A percentile compares a stretch with the other conserved stretches of the same genome.
These are phyloP conservation scores for Phytopythium chamaehyphon DNA, from an alignment of 352 stramenopile species.

Conservation along the genomic window DNA sequence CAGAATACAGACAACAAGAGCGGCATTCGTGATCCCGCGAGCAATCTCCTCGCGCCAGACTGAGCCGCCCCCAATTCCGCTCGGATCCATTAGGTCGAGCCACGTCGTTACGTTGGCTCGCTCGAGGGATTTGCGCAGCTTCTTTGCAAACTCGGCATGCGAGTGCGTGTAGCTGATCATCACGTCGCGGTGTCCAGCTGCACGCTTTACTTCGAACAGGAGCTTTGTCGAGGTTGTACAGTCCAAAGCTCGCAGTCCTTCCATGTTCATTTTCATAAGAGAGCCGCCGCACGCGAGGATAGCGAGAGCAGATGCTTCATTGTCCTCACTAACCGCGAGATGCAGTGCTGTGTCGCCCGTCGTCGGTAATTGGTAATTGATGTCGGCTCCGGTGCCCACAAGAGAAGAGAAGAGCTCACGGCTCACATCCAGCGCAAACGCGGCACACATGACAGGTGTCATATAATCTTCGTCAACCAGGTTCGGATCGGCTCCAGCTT, in stretches of 20 bases:
- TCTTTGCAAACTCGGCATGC: slow-evolving; percentile 77
- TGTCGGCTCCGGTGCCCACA: slow-evolving; percentile 55
- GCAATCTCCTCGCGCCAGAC: slow-evolving; percentile 85
- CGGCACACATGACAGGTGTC: slow-evolving; percentile 70
- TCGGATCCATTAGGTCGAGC: slow-evolving; percentile 84
- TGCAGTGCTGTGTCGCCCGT: slow-evolving; percentile 75
- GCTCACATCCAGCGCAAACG: slow-evolving; percentile 30
- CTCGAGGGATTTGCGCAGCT: slow-evolving; percentile 65
- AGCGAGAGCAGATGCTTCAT: slow-evolving; percentile 59
- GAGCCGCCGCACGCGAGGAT: slow-evolving; percentile 67
- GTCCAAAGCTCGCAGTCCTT: slow-evolving; percentile 65
- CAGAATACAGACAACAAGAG: slow-evolving; percentile 69
- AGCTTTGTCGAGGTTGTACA: slow-evolving; percentile 76
- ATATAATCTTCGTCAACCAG: slow-evolving; percentile 55
- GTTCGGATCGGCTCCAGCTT: slow-evolving; percentile 32
- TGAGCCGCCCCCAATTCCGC: slow-evolving; percentile 72
- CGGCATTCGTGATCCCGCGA: slow-evolving; percentile 69
- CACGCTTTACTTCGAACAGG: slow-evolving; percentile 77
- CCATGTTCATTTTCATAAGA: slow-evolving; percentile 71
- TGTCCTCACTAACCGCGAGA: slow-evolving; percentile 59
- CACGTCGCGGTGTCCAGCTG: slow-evolving; percentile 72
- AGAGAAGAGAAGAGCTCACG: slow-evolving; percentile 53
- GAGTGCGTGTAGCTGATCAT: slow-evolving; percentile 90
- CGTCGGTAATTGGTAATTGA: slow-evolving; percentile 61
- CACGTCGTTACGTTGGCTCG: slow-evolving; percentile 80